phyloP scores from a whole-genome alignment of 106 monocot genomes.

The Chionographis japonica region DNA sequence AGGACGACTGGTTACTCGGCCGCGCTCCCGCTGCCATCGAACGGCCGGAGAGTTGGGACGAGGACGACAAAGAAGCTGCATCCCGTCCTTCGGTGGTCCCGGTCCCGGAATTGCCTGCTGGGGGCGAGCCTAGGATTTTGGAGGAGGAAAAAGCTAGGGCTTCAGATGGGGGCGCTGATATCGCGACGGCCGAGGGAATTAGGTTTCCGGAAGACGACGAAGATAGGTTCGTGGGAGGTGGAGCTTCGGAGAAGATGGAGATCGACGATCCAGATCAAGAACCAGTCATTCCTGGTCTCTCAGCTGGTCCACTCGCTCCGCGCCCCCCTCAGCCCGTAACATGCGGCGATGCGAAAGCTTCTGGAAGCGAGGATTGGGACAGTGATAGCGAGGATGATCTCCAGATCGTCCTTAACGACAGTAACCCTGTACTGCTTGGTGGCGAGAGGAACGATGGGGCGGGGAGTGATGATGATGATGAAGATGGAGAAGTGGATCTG shows the following conservation, averaged over 20 bases:
- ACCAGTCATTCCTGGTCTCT: slow-evolving; percentile 56
- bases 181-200: background rate
- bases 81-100: background rate
- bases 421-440: slow-evolving; percentile 14
- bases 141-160: slow-evolving; percentile 18
- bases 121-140: slow-evolving; percentile 18
- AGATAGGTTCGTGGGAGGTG: slow-evolving; percentile 1
- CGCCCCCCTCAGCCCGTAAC: slow-evolving; percentile 1
- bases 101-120: background rate
- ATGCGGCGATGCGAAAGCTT: background rate
- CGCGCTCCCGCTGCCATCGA: slow-evolving; percentile 24
- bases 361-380: slow-evolving; percentile 69
- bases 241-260: slow-evolving; percentile 1
- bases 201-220: background rate
- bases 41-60: slow-evolving; percentile 40
- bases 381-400: slow-evolving; percentile 98
- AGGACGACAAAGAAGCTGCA: slow-evolving; percentile 21
- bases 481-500: slow-evolving; percentile 60
- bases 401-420: slow-evolving; percentile 81
- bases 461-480: slow-evolving; percentile 60
- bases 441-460: slow-evolving; percentile 14
- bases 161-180: background rate
- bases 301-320: slow-evolving; percentile 8
- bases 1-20: slow-evolving; percentile 50
- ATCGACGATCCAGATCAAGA: slow-evolving; percentile 25